Percentiles rank a stretch among this genome's conserved stretches.
These are phyloP conservation scores for Vitis hybrid DNA, from an alignment of 177 flowering plant species.

Conservation along the genomic window DNA sequence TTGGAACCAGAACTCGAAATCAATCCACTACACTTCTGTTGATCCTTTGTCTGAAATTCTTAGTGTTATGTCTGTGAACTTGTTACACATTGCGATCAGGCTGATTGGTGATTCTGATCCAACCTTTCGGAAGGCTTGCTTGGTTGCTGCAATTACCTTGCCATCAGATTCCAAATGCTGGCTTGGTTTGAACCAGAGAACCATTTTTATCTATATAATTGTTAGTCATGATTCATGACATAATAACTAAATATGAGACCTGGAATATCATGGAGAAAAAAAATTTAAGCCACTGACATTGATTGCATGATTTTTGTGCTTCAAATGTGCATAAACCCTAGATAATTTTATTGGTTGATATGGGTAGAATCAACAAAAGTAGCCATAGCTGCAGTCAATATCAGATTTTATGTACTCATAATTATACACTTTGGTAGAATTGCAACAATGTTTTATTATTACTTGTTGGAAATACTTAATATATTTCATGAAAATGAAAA, in stretches of 20 bases:
- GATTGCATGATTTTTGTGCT: too few species aligned
- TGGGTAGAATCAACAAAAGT: too few species aligned
- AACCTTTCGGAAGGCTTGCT: slow-evolving; percentile 62
- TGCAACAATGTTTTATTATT: too few species aligned
- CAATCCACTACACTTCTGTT: background rate
- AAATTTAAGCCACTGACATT: background rate
- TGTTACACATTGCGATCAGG: slow-evolving; percentile 62
- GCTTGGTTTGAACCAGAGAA: slow-evolving; percentile 35
- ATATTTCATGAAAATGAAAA: too few species aligned
- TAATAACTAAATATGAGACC: background rate
- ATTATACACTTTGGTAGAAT: background rate
- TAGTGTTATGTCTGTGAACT: slow-evolving; percentile 21
- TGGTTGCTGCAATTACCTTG: slow-evolving; percentile 46
- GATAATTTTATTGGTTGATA: too few species aligned
- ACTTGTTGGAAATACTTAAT: background rate
- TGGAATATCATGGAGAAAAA: background rate
- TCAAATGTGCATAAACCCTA: too few species aligned
- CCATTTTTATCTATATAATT: slow-evolving; percentile 36
- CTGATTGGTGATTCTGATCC: slow-evolving; percentile 46
- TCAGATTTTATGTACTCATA: background rate
- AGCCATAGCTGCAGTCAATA: too few species aligned
- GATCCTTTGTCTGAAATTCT: slow-evolving; percentile 17
- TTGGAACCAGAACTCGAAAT: slow-evolving; percentile 44
- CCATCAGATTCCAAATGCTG: slow-evolving; percentile 18
- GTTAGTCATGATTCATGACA: background rate